Conservation (phyloP, 768 basidiomycete species). For the Calocybe cyanea region DNA sequence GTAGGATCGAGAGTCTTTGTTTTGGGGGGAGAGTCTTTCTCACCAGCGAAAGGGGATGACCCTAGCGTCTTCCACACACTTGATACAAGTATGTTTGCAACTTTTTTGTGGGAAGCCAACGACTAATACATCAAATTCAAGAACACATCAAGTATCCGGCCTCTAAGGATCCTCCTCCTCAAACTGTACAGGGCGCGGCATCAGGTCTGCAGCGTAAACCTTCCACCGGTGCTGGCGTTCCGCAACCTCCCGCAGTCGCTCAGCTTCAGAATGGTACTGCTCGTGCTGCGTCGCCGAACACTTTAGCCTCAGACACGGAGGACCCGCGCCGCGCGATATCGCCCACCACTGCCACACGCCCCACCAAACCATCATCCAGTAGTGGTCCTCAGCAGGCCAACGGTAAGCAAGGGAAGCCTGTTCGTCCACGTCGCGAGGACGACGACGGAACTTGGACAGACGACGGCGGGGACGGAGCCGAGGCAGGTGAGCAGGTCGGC, state of each 20-base stretch:
- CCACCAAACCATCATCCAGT: constrained; percentile 40
- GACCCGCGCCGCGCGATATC: constrained; percentile 66
- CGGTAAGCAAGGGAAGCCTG: constrained; percentile 47
- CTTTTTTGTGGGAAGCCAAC: constrained; percentile 1
- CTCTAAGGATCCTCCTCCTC: constrained; percentile 19
- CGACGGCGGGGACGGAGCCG: constrained; percentile 51
- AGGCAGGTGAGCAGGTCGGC: constrained; percentile 32
- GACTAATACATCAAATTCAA: constrained; percentile 10
- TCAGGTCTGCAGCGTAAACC: constrained; percentile 38
- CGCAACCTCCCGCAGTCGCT: constrained; percentile 23
- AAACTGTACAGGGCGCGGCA: constrained; percentile 9
- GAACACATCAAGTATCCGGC: constrained; percentile 25
- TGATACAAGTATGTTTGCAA: constrained; percentile 76
- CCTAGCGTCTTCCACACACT: constrained; percentile 82
- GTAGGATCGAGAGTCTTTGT: constrained; percentile 88
- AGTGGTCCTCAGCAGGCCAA: constrained; percentile 40
- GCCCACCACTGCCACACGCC: constrained; percentile 44
- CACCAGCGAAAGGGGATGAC: constrained; percentile 72
- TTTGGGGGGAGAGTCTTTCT: constrained; percentile 89
- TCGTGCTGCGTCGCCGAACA: constrained; percentile 67
- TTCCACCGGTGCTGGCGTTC: constrained; percentile 35
- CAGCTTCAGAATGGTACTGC: constrained; percentile 26
- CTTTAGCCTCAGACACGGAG: constrained; percentile 44
- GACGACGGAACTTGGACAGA: constrained; percentile 41
- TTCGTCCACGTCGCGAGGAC: constrained; percentile 47